Evolutionary conservation across 2,329 filamentous ascomycete species (phyloP), one percentile per base, ranked within the genome.

Genomic region (Daldinia sp.): DNA sequence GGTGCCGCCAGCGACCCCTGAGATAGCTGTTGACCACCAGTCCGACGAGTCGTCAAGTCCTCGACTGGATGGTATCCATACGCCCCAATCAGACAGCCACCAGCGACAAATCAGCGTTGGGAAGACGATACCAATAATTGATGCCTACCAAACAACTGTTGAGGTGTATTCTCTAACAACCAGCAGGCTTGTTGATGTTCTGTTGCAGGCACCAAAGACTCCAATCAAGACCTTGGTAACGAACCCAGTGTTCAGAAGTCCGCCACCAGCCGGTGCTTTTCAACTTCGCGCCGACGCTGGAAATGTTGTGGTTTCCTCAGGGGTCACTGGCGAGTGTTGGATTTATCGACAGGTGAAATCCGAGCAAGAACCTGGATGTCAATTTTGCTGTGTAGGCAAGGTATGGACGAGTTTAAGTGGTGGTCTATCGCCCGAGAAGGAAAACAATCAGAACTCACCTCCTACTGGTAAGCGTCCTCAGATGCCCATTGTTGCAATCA

Each of bases 161-260:
- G 93, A 98, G 73, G 84, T 98, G 0, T 97, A 95, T 79, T 98
- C 94, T 0, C 82, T 98, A 67, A 89, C 88, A 73, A 92, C 90
- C n/a, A 90, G 90, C 74, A 86, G 88, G 68, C 87, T 88, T 62
- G 81, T 98, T 61, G 87, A 90, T 28, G 91, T 92, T 0, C 83
- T 98, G 7, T 90, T 97, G 67, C 87, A 90, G 74, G 89, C 91
- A 48, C 87, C 92, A 56, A 84, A 88, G 77, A 83, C 89, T 60
- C 82, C 88, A 53, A 79, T 92, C 74, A 84, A 86, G 74, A 82
- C 87, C 67, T 82, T 90, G 41, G 81, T 89, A 33, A 84, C 85
- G 0, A 89, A 90, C 81, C 85, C 88, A 5, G 81, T 90, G 23
- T 92, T 93, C 68, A 85, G 89, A 70, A 87, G 90, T 26, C 93